phyloP scores from a whole-genome alignment of 73 alveolate genomes.

The Blepharisma stoltei region DNA sequence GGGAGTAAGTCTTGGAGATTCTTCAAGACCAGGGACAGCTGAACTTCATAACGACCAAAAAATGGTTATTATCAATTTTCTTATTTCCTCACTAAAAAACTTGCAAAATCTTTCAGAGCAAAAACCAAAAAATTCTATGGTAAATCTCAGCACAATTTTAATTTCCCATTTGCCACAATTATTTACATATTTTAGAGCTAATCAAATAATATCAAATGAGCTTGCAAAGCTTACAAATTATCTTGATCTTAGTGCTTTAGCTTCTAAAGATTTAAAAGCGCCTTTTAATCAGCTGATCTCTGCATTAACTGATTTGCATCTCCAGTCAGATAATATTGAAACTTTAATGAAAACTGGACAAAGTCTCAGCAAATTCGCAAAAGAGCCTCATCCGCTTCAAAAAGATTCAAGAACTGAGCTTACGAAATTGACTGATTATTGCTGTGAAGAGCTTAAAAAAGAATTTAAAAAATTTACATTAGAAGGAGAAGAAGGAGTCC shows the following conservation, averaged over 20 bases:
- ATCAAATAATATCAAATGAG: not conserved
- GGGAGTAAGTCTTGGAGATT: no score
- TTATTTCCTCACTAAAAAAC: not conserved
- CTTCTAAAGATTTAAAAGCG: conserved; percentile 22
- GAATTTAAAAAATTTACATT: not conserved
- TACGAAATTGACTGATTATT: not conserved
- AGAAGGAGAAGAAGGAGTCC: conserved; percentile 23
- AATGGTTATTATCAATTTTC: not conserved
- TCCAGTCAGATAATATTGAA: not conserved
- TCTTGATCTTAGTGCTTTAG: not conserved
- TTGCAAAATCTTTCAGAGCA: not conserved
- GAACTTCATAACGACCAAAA: not conserved
- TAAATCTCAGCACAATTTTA: not conserved
- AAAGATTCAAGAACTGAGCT: conserved; percentile 13
- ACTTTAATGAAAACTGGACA: not conserved
- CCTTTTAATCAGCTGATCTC: not conserved
- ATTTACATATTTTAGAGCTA: not conserved
- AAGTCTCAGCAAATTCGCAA: conserved; percentile 10
- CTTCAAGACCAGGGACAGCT: no score
- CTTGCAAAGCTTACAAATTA: not conserved
- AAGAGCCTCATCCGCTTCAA: conserved; percentile 15
- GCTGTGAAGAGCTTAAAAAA: not conserved
- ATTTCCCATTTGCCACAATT: not conserved
- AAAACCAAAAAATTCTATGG: conserved; percentile 5
- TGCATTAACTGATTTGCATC: not conserved